Evolutionary conservation across 495 filamentous ascomycete species (phyloP).

Genomic region (Cetradonia linearis): DNA sequence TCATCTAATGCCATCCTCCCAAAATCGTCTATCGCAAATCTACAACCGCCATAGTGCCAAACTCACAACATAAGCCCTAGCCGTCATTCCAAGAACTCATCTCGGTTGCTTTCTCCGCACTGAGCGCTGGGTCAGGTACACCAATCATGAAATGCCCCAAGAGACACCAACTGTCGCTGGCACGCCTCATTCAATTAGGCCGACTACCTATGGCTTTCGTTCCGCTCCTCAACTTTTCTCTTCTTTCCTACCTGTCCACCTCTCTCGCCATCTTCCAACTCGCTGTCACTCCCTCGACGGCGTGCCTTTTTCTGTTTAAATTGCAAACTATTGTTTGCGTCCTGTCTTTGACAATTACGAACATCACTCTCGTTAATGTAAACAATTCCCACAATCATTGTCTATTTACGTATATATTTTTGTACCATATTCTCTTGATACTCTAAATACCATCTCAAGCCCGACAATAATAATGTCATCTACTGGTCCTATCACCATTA

Average conservation of each 20-base stretch:
- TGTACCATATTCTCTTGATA: conserved; percentile 7
- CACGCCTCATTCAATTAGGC: background rate
- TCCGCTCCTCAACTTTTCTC: background rate
- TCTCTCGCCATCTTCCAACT: background rate
- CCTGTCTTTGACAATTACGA: conserved; percentile 34
- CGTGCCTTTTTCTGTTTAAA: conserved; percentile 19
- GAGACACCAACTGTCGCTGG: background rate
- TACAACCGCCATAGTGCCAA: background rate
- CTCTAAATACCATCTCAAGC: conserved; percentile 19
- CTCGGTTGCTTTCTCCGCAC: background rate
- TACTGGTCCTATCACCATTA: conserved; percentile 5
- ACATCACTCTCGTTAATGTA: conserved; percentile 16
- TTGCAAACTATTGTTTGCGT: conserved; percentile 41
- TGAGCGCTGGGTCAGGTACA: conserved; percentile 5
- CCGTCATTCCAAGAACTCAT: background rate
- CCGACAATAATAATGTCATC: too few relatives aligned
- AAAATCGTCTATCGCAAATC: background rate
- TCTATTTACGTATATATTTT: conserved; percentile 15
- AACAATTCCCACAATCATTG: conserved; percentile 22
- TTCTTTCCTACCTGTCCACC: background rate
- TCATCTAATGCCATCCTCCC: background rate
- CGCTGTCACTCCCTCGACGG: conserved; percentile 14
- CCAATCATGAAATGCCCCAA: background rate
- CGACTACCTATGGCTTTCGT: background rate
- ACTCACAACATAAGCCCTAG: background rate